phyloP scores from a whole-genome alignment of 2,329 filamentous ascomycete genomes.

The Geoglossum cookeanum region DNA sequence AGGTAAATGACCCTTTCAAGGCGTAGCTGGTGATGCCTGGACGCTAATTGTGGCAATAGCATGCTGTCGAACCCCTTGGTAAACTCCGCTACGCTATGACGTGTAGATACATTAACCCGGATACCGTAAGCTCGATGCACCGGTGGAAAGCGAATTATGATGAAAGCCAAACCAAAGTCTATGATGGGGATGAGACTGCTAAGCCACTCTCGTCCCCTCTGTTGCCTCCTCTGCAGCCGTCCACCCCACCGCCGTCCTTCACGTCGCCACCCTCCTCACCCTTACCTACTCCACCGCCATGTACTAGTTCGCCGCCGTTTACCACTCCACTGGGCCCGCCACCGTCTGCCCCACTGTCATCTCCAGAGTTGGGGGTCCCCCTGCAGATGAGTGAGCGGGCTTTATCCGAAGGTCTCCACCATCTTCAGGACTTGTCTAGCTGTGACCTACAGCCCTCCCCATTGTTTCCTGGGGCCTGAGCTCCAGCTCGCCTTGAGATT shows the following conservation, averaged over 20 bases:
- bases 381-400: no score
- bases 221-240: neutral
- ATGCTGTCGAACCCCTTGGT: slow-evolving; percentile 32
- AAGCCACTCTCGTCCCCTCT: neutral
- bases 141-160: slow-evolving; percentile 20
- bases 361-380: no score
- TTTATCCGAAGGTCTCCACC: no score
- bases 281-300: neutral
- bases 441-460: no score
- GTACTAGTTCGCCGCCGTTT: no score
- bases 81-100: slow-evolving; percentile 38
- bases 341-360: neutral
- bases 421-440: no score
- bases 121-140: slow-evolving; percentile 19
- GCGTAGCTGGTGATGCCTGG: neutral
- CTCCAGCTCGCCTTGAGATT: no score
- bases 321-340: no score
- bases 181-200: slow-evolving; percentile 14
- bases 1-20: slow-evolving; percentile 20
- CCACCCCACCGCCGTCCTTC: neutral
- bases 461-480: no score
- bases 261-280: neutral
- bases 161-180: slow-evolving; percentile 17
- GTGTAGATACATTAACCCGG: slow-evolving; percentile 30
- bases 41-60: slow-evolving; percentile 19